These are phyloP conservation scores for Naganishia liquefaciens DNA, from an alignment of 1,284 basidiomycete genomes.

Conservation along the genomic window DNA sequence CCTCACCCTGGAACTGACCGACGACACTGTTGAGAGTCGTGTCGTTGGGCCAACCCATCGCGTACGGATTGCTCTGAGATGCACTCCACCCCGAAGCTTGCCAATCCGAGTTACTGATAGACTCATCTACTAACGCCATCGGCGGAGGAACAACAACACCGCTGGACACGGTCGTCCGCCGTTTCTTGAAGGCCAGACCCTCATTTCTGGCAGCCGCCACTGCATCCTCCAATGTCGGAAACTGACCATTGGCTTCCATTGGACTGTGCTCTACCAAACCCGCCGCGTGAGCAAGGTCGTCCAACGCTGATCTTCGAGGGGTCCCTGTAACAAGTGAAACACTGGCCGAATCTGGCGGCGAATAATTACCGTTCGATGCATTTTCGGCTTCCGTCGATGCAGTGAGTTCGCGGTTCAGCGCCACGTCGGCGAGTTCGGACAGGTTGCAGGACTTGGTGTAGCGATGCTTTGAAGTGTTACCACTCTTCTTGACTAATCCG, in stretches of 20 bases:
- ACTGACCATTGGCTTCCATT: constrained; percentile 23
- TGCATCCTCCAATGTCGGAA: constrained; percentile 17
- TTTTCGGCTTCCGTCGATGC: constrained; percentile 27
- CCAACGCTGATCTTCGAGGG: constrained; percentile 31
- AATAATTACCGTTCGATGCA: constrained; percentile 16
- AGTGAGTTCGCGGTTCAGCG: constrained; percentile 28
- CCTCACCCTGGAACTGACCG: constrained; percentile 20
- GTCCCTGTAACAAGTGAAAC: constrained; percentile 24
- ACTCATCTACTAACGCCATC: constrained; percentile 5
- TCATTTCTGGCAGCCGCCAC: constrained; percentile 15
- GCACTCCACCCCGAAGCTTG: constrained; percentile 22
- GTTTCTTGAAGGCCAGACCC: constrained; percentile 20
- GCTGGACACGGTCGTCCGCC: constrained; percentile 16
- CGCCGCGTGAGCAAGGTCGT: constrained; percentile 33
- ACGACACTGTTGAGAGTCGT: constrained; percentile 23
- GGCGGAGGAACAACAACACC: constrained; percentile 14
- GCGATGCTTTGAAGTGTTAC: constrained; percentile 27
- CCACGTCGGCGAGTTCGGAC: constrained; percentile 34
- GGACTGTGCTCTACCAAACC: constrained; percentile 32
- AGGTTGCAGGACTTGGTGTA: constrained; percentile 35
- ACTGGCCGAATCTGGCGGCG: constrained; percentile 21
- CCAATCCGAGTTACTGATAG: constrained; percentile 15
- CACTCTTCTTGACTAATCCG: constrained; percentile 25
- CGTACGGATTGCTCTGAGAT: constrained; percentile 16
- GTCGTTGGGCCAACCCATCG: constrained; percentile 20